These are phyloP conservation scores for Blastobotrys arbuscula DNA, from an alignment of 1,139 yeast species.

Conservation along the genomic window DNA sequence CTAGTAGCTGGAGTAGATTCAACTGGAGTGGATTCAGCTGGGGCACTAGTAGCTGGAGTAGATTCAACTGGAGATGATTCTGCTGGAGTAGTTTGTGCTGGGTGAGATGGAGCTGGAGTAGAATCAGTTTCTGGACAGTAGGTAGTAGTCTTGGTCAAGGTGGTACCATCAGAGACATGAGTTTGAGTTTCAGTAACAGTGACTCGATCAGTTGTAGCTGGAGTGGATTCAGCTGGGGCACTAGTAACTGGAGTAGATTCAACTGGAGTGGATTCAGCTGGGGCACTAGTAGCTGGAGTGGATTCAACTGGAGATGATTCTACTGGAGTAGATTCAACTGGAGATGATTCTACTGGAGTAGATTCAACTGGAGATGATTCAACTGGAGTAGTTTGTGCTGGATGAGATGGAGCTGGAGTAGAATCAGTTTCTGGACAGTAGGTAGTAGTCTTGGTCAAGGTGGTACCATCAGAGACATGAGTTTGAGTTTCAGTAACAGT, in stretches of 20 bases:
- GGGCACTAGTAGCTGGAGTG: slow-evolving; percentile 2
- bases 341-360: slow-evolving; percentile 3
- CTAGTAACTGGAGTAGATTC: slow-evolving; percentile 10
- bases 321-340: slow-evolving; percentile 10
- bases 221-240: slow-evolving; percentile 7
- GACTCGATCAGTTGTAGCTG: slow-evolving; percentile 7
- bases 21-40: neutral
- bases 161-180: slow-evolving; percentile 7
- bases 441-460: neutral
- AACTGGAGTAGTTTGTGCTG: slow-evolving; percentile 10
- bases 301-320: neutral
- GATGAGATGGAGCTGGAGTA: slow-evolving; percentile 10
- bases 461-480: neutral
- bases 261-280: slow-evolving; percentile 5
- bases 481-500: slow-evolving; percentile 6
- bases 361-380: slow-evolving; percentile 9
- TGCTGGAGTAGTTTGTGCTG: slow-evolving; percentile 3
- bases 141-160: slow-evolving; percentile 8
- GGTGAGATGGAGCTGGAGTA: slow-evolving; percentile 4
- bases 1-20: slow-evolving; percentile 7
- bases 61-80: slow-evolving; percentile 6
- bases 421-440: neutral
- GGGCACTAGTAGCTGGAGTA: slow-evolving; percentile 6
- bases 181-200: slow-evolving; percentile 1
- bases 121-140: slow-evolving; percentile 12